phyloP scores from a whole-genome alignment of 805 yeast species.

The Schwanniomyces sp. region DNA sequence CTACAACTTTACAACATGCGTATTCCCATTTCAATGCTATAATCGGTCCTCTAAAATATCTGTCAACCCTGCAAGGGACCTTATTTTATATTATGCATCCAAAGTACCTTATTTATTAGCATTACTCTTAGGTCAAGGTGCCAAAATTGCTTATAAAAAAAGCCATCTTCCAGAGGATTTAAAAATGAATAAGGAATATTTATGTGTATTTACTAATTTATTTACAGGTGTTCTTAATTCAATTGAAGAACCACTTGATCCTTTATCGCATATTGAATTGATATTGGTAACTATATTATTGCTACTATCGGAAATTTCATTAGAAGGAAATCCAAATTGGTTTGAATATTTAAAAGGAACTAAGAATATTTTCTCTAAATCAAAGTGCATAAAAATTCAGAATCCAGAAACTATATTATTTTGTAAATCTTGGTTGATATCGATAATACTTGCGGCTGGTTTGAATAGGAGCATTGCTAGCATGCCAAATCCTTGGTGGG shows the following conservation, averaged over 20 bases:
- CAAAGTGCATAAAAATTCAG: slow-evolving; percentile 19
- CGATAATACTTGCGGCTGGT: slow-evolving; percentile 58
- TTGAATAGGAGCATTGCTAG: slow-evolving; percentile 56
- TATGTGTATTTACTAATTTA: slow-evolving; percentile 59
- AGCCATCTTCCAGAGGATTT: slow-evolving; percentile 54
- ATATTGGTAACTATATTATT: slow-evolving; percentile 63
- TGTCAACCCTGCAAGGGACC: slow-evolving; percentile 59
- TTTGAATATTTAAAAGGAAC: slow-evolving; percentile 66
- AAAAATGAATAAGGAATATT: slow-evolving; percentile 59
- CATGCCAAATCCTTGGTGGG: slow-evolving; percentile 46
- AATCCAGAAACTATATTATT: slow-evolving; percentile 45
- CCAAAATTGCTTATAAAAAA: slow-evolving; percentile 49
- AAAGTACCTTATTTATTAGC: slow-evolving; percentile 63
- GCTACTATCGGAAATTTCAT: slow-evolving; percentile 60
- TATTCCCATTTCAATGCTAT: slow-evolving; percentile 37
- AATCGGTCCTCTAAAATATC: slow-evolving; percentile 23
- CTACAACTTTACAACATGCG: slow-evolving; percentile 31
- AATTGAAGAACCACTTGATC: slow-evolving; percentile 20
- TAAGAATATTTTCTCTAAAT: slow-evolving; percentile 54
- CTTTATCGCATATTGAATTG: slow-evolving; percentile 53
- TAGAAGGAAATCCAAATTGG: slow-evolving; percentile 56
- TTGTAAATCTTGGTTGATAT: slow-evolving; percentile 57
- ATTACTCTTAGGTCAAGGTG: slow-evolving; percentile 75
- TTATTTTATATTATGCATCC: slow-evolving; percentile 56
- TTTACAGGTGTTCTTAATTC: slow-evolving; percentile 47